These are phyloP conservation scores for Gracilariopsis chorda DNA, from an alignment of 23 red algal species.

Conservation along the genomic window DNA sequence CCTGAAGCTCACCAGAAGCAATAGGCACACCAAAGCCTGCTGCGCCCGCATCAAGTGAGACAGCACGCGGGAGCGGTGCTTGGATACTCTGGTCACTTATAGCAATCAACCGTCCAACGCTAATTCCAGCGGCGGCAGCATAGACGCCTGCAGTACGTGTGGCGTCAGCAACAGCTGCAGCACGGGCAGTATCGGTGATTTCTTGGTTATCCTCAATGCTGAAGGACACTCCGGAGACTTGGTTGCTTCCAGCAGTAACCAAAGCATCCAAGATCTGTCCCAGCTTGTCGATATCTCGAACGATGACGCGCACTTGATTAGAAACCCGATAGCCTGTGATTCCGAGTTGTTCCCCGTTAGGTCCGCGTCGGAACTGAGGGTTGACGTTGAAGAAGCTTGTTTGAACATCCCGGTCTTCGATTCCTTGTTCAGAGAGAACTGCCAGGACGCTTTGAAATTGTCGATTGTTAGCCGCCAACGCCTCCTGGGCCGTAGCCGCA, in stretches of 20 bases:
- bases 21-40: neutral
- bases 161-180: constrained; percentile 9
- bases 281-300: constrained; percentile 12
- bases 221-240: constrained; percentile 9
- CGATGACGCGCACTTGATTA: neutral
- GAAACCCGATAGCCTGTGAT: constrained; percentile 20
- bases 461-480: constrained; percentile 22
- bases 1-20: constrained; percentile 9
- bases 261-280: constrained; percentile 29
- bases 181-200: neutral
- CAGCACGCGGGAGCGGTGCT: neutral
- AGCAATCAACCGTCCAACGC: constrained; percentile 18
- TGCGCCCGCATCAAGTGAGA: neutral
- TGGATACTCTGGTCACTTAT: constrained; percentile 1
- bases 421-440: constrained; percentile 10
- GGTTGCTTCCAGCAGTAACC: constrained; percentile 29
- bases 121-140: neutral
- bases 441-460: neutral
- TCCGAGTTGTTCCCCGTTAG: neutral
- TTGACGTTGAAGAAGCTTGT: constrained; percentile 25
- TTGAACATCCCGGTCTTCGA: constrained; percentile 26
- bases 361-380: neutral
- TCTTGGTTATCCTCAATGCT: neutral
- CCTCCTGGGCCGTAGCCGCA: constrained; percentile 20
- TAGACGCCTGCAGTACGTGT: neutral